Base-by-base conservation (phyloP, 2,329 filamentous ascomycete species). In the Colletotrichum limetticola region DNA sequence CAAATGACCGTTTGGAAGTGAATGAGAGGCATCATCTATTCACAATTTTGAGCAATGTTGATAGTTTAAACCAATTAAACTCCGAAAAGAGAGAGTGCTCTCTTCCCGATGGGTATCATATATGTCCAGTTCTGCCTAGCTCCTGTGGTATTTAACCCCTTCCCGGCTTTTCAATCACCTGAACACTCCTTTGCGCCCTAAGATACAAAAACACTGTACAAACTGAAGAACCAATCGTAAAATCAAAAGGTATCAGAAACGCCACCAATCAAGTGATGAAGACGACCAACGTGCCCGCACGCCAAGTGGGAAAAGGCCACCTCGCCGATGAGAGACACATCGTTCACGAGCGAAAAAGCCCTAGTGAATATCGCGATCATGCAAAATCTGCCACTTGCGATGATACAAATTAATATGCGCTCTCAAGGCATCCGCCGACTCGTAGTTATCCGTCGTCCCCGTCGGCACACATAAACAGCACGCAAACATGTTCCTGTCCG, bases 351-450 rank as follows among this genome's bases (percentile, higher is more conserved):
- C 2, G 19, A 42, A 35, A 7, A 12, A 19, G 6, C 24, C 24
- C 53, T 65, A 74, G 22, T 49, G n/a, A 6, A 74, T 74, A 32
- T 74, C 71, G 22, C 71, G 53, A 71, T 85, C 83, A 62, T 85
- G 83, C 30, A 85, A 78, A 71, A 85, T 80, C 77, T 85, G 83
- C 83, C 83, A 85, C 76, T 85, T 85, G 30, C 79, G 80, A 72
- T 85, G 83, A 12, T 75, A 76, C 1, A 76, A 65, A 66, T 84
- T 82, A 74, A 85, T 82, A 69, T 85, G 83, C 30, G 76, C 76
- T 37, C 77, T 76, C 65, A 85, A 77, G 6, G 75, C 75, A 49
- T 79, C 78, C 4, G 79, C 77, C 7, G 76, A 79, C 4, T 74
- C 77, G 58, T 81, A 84, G 4, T 77, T 82, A 57, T 81, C 78